Evolutionary conservation across 2,329 filamentous ascomycete genomes (phyloP), one percentile per base, ranked within the genome.

Genomic region (Lomentospora prolificans): DNA sequence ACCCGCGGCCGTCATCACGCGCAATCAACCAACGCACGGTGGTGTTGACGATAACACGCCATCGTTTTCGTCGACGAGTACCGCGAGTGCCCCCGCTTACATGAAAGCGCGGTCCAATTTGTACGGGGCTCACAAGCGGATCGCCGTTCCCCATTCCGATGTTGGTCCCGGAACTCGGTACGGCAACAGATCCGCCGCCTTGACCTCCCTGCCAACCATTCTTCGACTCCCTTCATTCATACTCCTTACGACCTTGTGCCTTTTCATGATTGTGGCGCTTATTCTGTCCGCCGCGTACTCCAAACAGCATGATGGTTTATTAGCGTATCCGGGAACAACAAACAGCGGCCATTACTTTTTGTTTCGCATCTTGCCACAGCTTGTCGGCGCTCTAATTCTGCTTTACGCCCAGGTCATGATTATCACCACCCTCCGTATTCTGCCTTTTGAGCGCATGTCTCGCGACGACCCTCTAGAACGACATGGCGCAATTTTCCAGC

Each of bases 361-460:
- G 50, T 94, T 95, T 67, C 81, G 90, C 59, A 89, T 95, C 60
- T 72, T 96, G 1, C 91, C 92, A 2, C 89, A 90, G 57, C 72
- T 95, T 0, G 65, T 95, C 12, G 89, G 85, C 0, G 82, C 83
- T 19, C 61, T 85, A 10, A 71, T 95, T 33, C 75, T 94, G 50
- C 67, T 96, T 5, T 95, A 89, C 75, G 78, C 89, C 1, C 85
- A 95, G 63, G 81, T 84, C 61, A 75, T 96, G 39, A 80, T 90
- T 61, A 77, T 79, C 1, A 82, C 90, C 3, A 79, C 90, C n/a
- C 82, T 87, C 60, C 84, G 92, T 57, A 80, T 88, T 10, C 74
- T 87, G 39, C 91, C 91, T 0, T 95, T 95, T 66, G 79, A 83
- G 22, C 78, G 82, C n/a, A 84, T 96, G 79, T 81, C 87, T 28